phyloP scores from a whole-genome alignment of 108 stramenopile genomes.

The Stephanodiscus triporus region DNA sequence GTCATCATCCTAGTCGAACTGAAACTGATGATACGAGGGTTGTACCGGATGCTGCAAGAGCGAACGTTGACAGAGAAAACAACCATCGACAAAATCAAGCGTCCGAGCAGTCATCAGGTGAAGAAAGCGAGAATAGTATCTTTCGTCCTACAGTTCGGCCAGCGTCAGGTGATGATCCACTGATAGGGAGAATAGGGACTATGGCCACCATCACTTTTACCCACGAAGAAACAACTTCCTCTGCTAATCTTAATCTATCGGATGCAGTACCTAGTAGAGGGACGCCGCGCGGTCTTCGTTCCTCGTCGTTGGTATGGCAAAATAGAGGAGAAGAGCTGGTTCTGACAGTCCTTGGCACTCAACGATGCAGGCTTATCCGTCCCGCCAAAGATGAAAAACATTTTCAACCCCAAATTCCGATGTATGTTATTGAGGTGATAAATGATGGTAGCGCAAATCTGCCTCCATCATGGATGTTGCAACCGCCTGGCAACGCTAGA shows the following conservation, averaged over 20 bases:
- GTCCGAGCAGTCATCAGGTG: conserved; percentile 9
- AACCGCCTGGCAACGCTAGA: conserved; percentile 31
- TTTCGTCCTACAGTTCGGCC: conserved; percentile 25
- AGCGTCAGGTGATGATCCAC: conserved; percentile 34
- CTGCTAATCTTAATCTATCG: no score
- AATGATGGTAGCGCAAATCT: conserved; percentile 33
- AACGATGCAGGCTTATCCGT: conserved; percentile 58
- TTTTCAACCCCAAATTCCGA: conserved; percentile 9
- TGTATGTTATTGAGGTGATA: conserved; percentile 48
- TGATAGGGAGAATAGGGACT: conserved; percentile 71
- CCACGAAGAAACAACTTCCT: conserved; percentile 64
- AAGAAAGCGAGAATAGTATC: conserved; percentile 23
- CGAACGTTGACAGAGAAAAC: neutral
- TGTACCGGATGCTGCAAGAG: neutral
- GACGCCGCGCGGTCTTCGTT: neutral
- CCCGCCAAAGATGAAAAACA: conserved; percentile 11
- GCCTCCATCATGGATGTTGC: conserved; percentile 41
- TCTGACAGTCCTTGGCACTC: conserved; percentile 69
- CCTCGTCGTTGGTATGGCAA: conserved; percentile 39
- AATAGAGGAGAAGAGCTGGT: conserved; percentile 54
- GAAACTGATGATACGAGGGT: neutral
- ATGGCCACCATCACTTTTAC: conserved; percentile 73
- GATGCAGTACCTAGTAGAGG: neutral
- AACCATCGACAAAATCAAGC: conserved; percentile 7
- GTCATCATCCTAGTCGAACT: neutral